Base-by-base conservation (phyloP, 2,329 filamentous ascomycete species). In the Furcasterigmium sp. region DNA sequence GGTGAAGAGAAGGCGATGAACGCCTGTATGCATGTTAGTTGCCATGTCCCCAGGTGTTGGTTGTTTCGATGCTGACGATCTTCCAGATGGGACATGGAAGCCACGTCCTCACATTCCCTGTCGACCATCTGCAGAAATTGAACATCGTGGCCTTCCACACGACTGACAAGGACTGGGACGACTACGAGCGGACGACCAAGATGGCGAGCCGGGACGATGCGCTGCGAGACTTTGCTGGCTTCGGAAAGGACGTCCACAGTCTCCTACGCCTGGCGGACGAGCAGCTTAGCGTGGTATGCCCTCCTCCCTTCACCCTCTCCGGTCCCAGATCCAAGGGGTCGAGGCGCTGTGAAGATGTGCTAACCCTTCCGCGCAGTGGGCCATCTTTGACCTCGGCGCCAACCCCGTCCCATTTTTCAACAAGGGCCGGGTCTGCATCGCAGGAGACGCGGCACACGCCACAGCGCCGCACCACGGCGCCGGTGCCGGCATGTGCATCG, bases 401-500 rank as follows among this genome's bases (percentile, higher is more conserved):
- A 52, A 68, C 34, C 69, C 67, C 1, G 57, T 72, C 1, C 63
- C 64, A 2, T 53, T 54, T 10, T 76, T 68, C 35, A 65, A 62
- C 50, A 63, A 63, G 19, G 65, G 64, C 8, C 61, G 69, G 1
- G 52, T 75, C 19, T 70, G 66, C 29, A 64, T 84, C 3, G 57
- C 79, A 1, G 35, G 35, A 18, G 80, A 85, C 52, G 78, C 80
- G 0, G 81, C 80, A 0, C 80, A 84, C 54, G 79, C 78, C 0
- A 75, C 75, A 30, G 76, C 78, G 1, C 80, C 80, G 0, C 74
- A 78, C 30, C 74, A 80, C 34, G 80, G 78, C 0, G 71, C 78
- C 2, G 80, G 80, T 3, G 72, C 75, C 0, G 76, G 75, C 2
- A 70, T 81, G 52, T 76, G 73, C 2, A 73, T 83, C 44, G 75